Percentiles rank a stretch among this genome's conserved stretches.
Evolutionary conservation across 2,329 filamentous ascomycete genomes (phyloP).

Genomic region (Calcarisporium arbuscula): DNA sequence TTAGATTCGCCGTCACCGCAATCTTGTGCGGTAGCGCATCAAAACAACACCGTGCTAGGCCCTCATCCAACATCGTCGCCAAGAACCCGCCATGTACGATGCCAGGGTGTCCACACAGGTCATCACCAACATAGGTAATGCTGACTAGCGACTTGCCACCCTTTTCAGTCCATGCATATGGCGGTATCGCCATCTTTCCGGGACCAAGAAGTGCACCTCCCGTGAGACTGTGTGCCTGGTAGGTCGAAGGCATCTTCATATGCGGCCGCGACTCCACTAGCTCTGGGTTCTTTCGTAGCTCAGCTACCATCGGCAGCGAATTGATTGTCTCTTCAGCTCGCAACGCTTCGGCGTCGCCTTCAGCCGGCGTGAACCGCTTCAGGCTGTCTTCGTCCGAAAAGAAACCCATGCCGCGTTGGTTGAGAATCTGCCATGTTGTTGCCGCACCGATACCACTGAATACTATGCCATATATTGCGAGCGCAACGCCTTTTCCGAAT

Average conservation of each 20-base stretch:
- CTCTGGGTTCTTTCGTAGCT: conserved; percentile 59
- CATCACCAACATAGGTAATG: conserved; percentile 69
- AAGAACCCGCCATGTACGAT: conserved; percentile 87
- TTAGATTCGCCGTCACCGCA: conserved; percentile 80
- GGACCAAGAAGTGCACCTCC: conserved; percentile 71
- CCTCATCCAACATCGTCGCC: conserved; percentile 90
- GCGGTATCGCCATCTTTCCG: conserved; percentile 72
- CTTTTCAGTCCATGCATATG: conserved; percentile 67
- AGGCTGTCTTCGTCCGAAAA: conserved; percentile 66
- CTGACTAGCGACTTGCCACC: conserved; percentile 63
- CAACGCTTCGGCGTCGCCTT: conserved; percentile 41
- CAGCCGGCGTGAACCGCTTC: conserved; percentile 50
- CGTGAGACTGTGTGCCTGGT: conserved; percentile 72
- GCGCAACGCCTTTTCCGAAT: conserved; percentile 17
- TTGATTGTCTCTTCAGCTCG: conserved; percentile 69
- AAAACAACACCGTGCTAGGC: conserved; percentile 82
- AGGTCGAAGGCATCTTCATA: conserved; percentile 69
- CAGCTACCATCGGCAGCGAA: conserved; percentile 65
- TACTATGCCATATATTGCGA: conserved; percentile 22
- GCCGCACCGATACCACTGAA: conserved; percentile 25
- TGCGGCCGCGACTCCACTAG: conserved; percentile 78
- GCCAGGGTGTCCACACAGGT: conserved; percentile 82
- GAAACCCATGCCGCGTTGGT: conserved; percentile 29
- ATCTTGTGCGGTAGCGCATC: conserved; percentile 79
- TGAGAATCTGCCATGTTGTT: conserved; percentile 29